Conservation (phyloP, 129 eudicot species). For the Solidago caesia region DNA sequence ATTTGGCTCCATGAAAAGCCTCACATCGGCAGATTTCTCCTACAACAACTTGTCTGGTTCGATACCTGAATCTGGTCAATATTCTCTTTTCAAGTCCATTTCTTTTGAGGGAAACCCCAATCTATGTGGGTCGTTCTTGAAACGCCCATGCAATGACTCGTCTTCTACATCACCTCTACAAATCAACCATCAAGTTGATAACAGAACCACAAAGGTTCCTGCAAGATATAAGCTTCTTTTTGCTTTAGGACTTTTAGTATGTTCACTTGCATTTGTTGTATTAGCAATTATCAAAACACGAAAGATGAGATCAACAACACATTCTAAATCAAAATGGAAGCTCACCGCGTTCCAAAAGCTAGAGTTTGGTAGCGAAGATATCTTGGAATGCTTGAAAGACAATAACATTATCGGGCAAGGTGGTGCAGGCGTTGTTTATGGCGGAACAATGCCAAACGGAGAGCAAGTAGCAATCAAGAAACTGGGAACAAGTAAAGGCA, state of each 20-base stretch:
- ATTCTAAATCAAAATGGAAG: slow-evolving; percentile 48
- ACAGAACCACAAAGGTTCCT: slow-evolving; percentile 47
- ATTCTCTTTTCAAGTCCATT: slow-evolving; percentile 47
- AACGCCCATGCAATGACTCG: slow-evolving; percentile 46
- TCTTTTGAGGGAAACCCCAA: slow-evolving; percentile 58
- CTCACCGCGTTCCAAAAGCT: slow-evolving; percentile 75
- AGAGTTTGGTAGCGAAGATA: slow-evolving; percentile 57
- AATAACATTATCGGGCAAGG: slow-evolving; percentile 72
- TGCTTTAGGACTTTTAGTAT: slow-evolving; percentile 59
- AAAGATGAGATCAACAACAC: slow-evolving; percentile 30
- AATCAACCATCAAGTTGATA: slow-evolving; percentile 26
- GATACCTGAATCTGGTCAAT: slow-evolving; percentile 63
- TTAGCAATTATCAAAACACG: slow-evolving; percentile 63
- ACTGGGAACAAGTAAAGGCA: slow-evolving; percentile 54
- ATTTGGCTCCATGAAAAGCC: slow-evolving; percentile 62
- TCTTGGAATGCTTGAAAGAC: slow-evolving; percentile 64
- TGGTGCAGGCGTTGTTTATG: slow-evolving; percentile 71
- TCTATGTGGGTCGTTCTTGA: slow-evolving; percentile 48
- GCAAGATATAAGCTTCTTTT: slow-evolving; percentile 55
- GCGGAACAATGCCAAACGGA: slow-evolving; percentile 74
- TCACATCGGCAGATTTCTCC: slow-evolving; percentile 72
- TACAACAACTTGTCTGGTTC: slow-evolving; percentile 62
- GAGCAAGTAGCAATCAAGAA: slow-evolving; percentile 69
- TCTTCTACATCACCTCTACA: slow-evolving; percentile 24
- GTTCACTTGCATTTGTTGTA: slow-evolving; percentile 52